Base-by-base conservation (phyloP, 2,329 filamentous ascomycete species). In the Clonostachys solani region DNA sequence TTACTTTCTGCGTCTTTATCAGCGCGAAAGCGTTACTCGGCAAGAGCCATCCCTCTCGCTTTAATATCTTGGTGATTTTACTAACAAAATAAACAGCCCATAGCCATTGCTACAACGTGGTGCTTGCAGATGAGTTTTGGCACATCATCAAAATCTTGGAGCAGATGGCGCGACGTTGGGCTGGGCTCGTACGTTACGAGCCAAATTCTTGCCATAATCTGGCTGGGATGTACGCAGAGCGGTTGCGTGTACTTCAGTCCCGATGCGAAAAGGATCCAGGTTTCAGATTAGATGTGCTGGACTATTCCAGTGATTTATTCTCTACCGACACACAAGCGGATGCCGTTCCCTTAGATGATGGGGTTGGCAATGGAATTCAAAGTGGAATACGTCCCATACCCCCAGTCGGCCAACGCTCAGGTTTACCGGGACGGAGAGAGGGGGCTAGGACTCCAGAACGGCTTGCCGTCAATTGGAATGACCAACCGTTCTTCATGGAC, bases 1-100 rank as follows among this genome's bases (percentile, higher is more conserved):
- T 71, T 53, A 58, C 67, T 0, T 71, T 73, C 40, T 74, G 69
- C 49, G 56, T 66, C 7, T 74, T 69, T 44, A 59, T 74, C 15
- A 66, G 63, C 12, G 68, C 59, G 0, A 56, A 70, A 12, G 62
- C 70, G 17, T 54, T 74, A 2, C 54, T 72, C 9, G 50, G 53
- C 51, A 19, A 19, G 18, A 19, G 5, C 16, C 16, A 16, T 37
- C 6, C 16, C 35, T 16, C 4, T 37, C 5, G 35, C 12, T 13
- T 5, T 4, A 13, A 37, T 37, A 16, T 13, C 35, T 37, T 16
- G 4, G 35, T 37, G 5, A 13, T 37, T 37, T 37, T 13, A 13
- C 35, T 37, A 16, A 37, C 12, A 13, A 37, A 37, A 6, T 37
- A 5, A 37, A 37, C 16, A 55, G 59, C 62, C 1, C 64, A 65